A percentile compares a stretch with the other conserved stretches of the same genome.
phyloP scores from a whole-genome alignment of 2,329 filamentous ascomycete genomes.

The Tolypocladium inflatum region DNA sequence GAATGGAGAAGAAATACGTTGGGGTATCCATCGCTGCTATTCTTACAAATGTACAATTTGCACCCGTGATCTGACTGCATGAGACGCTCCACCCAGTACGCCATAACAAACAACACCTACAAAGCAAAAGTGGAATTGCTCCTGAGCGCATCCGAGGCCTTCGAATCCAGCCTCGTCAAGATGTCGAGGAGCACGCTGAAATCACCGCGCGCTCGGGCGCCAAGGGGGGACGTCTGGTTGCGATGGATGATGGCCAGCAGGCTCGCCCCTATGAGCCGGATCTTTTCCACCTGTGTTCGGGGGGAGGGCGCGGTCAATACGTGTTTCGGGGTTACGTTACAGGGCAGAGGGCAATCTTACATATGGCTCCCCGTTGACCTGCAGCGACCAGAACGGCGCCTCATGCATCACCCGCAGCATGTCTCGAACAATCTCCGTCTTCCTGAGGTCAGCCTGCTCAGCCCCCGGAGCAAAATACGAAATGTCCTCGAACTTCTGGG shows the following conservation, averaged over 20 bases:
- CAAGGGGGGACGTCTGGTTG: slow-evolving; percentile 24
- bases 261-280: slow-evolving; percentile 27
- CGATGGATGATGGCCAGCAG: slow-evolving; percentile 28
- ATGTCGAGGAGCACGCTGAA: slow-evolving; percentile 30
- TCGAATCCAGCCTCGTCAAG: slow-evolving; percentile 29
- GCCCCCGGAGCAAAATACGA: slow-evolving; percentile 18
- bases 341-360: slow-evolving; percentile 13
- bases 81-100: background rate
- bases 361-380: slow-evolving; percentile 29
- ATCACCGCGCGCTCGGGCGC: slow-evolving; percentile 25
- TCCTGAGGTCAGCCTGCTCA: slow-evolving; percentile 22
- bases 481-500: slow-evolving; percentile 23
- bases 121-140: slow-evolving; percentile 13
- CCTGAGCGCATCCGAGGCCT: slow-evolving; percentile 30
- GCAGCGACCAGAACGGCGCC: slow-evolving; percentile 30
- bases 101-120: background rate
- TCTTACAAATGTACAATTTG: too few relatives aligned
- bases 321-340: background rate
- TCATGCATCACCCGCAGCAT: slow-evolving; percentile 29
- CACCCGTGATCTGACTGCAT: background rate
- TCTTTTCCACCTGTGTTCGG: slow-evolving; percentile 25
- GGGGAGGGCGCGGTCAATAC: background rate
- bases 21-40: background rate
- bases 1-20: background rate
- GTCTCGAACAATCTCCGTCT: slow-evolving; percentile 33